Evolutionary conservation across 768 basidiomycete species (phyloP), one percentile per base, ranked within the genome.

Genomic region (Podaxis sp.): DNA sequence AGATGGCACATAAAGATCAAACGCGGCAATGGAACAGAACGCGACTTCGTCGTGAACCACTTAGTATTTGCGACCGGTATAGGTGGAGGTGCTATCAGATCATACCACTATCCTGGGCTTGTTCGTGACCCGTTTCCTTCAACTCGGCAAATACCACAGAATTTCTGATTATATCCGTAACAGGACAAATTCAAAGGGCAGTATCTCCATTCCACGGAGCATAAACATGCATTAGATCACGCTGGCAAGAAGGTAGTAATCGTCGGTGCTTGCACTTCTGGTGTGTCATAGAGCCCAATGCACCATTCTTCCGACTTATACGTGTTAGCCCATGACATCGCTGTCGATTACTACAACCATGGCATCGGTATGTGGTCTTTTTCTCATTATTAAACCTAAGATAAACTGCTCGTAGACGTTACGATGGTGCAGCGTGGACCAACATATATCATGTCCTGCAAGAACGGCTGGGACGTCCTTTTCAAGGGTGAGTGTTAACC

Each of bases 161-260:
- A 19, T 6, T 26, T 0, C 24, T 17, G 8, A 44, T 60, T 33
- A 22, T 48, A 28, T 3, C 40, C 26, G 1, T 28, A 38, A n/a
- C 40, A 56, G 69, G 69, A 72, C 17, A 67, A 52, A 12, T 83
- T 80, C 75, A 82, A 81, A 66, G 89, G 89, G 3, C 68, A 78
- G 48, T 65, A 79, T 1, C 48, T 82, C 1, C 89, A 90, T 69
- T 86, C 88, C 0, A 75, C 76, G 0, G 62, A 78, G 22, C 84
- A 84, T 71, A 81, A 77, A 22, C 75, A 75, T 6, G 84, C 84
- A 0, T 65, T 72, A 2, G 82, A 81, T 33, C 81, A 83, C 65
- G 63, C 73, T 4, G 87, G 87, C 3, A 89, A 89, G 76, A 88
- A 84, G 66, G 87, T 83, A 6, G 76, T 90, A 0, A 77, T 90